Evolutionary conservation across 371 early-diverging fungal species (phyloP).

Genomic region (Mortierella sp.): DNA sequence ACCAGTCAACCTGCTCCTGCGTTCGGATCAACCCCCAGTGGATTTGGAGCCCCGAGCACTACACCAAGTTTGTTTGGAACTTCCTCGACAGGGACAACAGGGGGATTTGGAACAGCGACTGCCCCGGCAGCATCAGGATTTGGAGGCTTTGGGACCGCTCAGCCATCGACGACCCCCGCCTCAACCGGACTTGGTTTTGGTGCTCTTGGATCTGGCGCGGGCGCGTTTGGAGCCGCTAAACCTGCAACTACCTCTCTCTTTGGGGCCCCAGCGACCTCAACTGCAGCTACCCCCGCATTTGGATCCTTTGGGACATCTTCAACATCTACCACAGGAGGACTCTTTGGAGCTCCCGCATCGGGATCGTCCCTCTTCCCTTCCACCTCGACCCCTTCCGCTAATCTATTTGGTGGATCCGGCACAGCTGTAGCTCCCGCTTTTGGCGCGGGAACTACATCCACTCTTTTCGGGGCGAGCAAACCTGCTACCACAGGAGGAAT

Average conservation of each 20-base stretch:
- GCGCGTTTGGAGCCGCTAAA: conserved; percentile 61
- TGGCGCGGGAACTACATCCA: conserved; percentile 31
- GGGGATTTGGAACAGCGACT: conserved; percentile 60
- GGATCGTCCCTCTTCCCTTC: conserved; percentile 50
- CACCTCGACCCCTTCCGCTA: conserved; percentile 33
- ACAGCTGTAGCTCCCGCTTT: conserved; percentile 33
- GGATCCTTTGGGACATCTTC: conserved; percentile 53
- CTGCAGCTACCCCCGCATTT: conserved; percentile 40
- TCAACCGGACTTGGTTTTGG: conserved; percentile 60
- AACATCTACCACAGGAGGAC: conserved; percentile 30
- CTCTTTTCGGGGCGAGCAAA: conserved; percentile 40
- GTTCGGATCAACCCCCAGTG: conserved; percentile 52
- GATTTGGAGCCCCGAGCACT: conserved; percentile 46
- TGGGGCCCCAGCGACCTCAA: conserved; percentile 46
- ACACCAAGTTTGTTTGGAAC: conserved; percentile 66
- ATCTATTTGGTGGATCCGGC: conserved; percentile 53
- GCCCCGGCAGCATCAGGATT: conserved; percentile 51
- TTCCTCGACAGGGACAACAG: conserved; percentile 58
- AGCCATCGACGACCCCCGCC: conserved; percentile 55
- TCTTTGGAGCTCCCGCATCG: conserved; percentile 32
- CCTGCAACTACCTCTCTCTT: conserved; percentile 53
- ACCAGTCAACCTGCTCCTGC: conserved; percentile 62
- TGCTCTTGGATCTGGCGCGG: conserved; percentile 44
- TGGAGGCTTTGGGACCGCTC: conserved; percentile 57
- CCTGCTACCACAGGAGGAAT: conserved; percentile 49